Evolutionary conservation across 2,329 filamentous ascomycete species (phyloP).

Genomic region (Alternaria gaisen): DNA sequence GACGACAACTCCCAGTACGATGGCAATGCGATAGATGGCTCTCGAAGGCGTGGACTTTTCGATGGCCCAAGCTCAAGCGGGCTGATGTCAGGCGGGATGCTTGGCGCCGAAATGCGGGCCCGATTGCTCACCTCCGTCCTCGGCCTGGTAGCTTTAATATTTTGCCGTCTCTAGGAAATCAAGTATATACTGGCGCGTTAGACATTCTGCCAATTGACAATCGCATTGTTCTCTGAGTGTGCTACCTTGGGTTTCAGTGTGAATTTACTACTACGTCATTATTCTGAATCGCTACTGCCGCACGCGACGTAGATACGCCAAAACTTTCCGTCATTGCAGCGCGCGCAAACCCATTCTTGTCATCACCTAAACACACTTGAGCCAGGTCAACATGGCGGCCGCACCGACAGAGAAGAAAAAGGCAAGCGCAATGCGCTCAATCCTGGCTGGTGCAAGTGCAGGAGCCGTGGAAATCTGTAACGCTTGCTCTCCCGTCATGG

Average conservation of each 20-base stretch:
- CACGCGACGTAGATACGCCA: slow-evolving; percentile 17
- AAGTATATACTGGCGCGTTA: background rate
- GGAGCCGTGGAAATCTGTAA: slow-evolving; percentile 93
- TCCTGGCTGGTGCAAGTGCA: slow-evolving; percentile 91
- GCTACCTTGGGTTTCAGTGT: background rate
- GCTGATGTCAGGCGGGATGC: slow-evolving; percentile 29
- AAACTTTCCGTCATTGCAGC: slow-evolving; percentile 14
- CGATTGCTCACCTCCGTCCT: slow-evolving; percentile 14
- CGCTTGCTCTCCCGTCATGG: slow-evolving; percentile 22
- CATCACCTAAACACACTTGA: background rate
- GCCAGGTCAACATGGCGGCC: slow-evolving; percentile 34
- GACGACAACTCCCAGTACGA: background rate
- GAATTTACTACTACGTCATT: slow-evolving; percentile 19
- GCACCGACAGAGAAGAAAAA: slow-evolving; percentile 49
- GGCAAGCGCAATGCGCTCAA: slow-evolving; percentile 85
- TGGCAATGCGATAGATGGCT: slow-evolving; percentile 19
- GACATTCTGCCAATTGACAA: background rate
- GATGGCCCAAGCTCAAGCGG: slow-evolving; percentile 23
- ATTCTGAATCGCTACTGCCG: slow-evolving; percentile 13
- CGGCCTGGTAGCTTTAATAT: background rate
- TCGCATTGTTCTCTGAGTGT: background rate
- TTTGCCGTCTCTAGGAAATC: background rate
- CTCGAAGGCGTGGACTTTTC: slow-evolving; percentile 32
- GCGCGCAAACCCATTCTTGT: background rate
- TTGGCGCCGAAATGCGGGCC: slow-evolving; percentile 19